These are phyloP conservation scores for Carnegiea gigantea DNA, from an alignment of 179 eudicot species.

Conservation along the genomic window DNA sequence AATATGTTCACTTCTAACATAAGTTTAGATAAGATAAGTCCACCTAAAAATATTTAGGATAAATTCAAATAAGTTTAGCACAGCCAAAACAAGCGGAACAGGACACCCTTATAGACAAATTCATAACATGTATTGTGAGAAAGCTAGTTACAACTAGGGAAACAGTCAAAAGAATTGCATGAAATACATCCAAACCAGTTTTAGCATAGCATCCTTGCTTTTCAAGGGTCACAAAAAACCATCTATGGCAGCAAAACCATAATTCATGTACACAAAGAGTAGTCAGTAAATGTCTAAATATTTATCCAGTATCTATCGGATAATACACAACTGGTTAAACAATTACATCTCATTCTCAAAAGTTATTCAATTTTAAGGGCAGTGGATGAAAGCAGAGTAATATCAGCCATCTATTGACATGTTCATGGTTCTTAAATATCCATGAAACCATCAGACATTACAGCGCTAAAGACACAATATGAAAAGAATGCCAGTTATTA, in stretches of 20 bases:
- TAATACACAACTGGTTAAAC: background rate
- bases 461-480: background rate
- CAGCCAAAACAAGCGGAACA: no score
- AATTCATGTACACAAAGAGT: background rate
- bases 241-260: background rate
- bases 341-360: background rate
- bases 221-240: background rate
- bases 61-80: no score
- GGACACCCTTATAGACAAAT: background rate
- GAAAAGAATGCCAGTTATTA: background rate
- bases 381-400: background rate
- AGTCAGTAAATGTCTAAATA: background rate
- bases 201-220: background rate
- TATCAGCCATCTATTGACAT: background rate
- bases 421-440: background rate
- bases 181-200: background rate
- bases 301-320: background rate
- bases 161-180: background rate
- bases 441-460: background rate
- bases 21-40: no score
- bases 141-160: background rate
- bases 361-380: background rate
- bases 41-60: no score
- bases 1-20: no score
- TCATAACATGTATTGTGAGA: background rate